A percentile compares a stretch with the other conserved stretches of the same genome.
These are phyloP conservation scores for Leptoxyphium fumago DNA, from an alignment of 2,329 filamentous ascomycete species.

Conservation along the genomic window DNA sequence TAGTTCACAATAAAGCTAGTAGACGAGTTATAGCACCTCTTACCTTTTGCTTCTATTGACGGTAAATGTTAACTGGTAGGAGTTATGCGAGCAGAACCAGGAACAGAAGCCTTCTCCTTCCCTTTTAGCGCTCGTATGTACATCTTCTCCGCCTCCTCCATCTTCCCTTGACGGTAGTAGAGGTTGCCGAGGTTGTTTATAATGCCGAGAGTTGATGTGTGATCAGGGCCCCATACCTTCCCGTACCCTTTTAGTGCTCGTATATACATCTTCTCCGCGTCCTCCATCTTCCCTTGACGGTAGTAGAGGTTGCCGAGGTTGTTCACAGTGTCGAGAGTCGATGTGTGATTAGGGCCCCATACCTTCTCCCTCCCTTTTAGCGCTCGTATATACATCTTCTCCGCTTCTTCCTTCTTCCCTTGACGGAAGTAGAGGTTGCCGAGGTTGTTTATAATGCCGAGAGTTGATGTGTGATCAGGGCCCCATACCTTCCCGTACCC, in stretches of 20 bases:
- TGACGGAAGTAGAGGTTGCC: not conserved
- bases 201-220: slow-evolving; percentile 4
- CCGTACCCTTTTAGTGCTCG: slow-evolving; percentile 3
- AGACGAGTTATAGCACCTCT: too few relatives aligned
- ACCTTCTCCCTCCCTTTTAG: slow-evolving; percentile 3
- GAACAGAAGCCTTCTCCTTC: too few relatives aligned
- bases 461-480: slow-evolving; percentile 3
- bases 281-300: slow-evolving; percentile 3
- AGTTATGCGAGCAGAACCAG: too few relatives aligned
- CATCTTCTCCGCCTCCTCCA: slow-evolving; percentile 6
- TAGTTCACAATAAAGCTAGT: too few relatives aligned
- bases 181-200: slow-evolving; percentile 4
- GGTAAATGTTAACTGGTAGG: too few relatives aligned
- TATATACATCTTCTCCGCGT: slow-evolving; percentile 5
- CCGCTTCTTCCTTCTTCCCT: slow-evolving; percentile 4
- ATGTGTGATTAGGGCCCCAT: slow-evolving; percentile 2
- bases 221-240: slow-evolving; percentile 3
- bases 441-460: not conserved
- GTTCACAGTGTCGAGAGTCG: slow-evolving; percentile 5
- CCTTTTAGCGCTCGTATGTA: slow-evolving; percentile 6
- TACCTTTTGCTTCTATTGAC: too few relatives aligned
- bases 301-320: not conserved
- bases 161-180: slow-evolving; percentile 4
- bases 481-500: slow-evolving; percentile 4
- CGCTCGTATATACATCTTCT: slow-evolving; percentile 4